Conservation (phyloP, 2,329 filamentous ascomycete species). For the Colletotrichum trifolii region DNA sequence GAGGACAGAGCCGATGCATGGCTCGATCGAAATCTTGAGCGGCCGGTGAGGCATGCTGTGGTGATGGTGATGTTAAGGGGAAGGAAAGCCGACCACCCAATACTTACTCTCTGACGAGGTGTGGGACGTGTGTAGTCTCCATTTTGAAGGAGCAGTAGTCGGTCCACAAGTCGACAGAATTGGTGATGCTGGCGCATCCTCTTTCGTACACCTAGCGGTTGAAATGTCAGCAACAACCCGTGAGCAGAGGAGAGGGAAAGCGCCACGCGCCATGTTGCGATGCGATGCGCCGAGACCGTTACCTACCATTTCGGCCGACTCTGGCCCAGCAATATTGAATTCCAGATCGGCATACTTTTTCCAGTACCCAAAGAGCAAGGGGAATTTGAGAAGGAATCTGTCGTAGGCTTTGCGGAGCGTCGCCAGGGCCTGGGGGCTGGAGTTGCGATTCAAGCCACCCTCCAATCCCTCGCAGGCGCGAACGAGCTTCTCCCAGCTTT, state of each 20-base stretch:
- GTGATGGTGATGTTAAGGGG: constrained; percentile 69
- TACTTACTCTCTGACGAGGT: constrained; percentile 99
- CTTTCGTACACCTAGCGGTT: constrained; percentile 85
- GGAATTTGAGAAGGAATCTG: constrained; percentile 92
- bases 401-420: constrained; percentile 90
- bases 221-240: constrained; percentile 1
- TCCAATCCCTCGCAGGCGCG: constrained; percentile 85
- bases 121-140: constrained; percentile 93
- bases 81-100: constrained; percentile 70
- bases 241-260: constrained; percentile 21
- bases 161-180: constrained; percentile 96
- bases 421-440: constrained; percentile 90
- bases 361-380: constrained; percentile 97
- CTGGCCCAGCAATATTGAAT: constrained; percentile 95
- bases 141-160: constrained; percentile 99
- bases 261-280: neutral
- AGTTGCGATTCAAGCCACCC: constrained; percentile 95
- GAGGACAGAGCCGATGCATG: constrained; percentile 44
- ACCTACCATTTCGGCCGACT: constrained; percentile 94
- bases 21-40: constrained; percentile 52
- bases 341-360: constrained; percentile 99
- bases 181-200: constrained; percentile 90
- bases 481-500: constrained; percentile 93
- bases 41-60: constrained; percentile 54
- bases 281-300: constrained; percentile 1